These are phyloP conservation scores for Choanephora cucurbitarum DNA, from an alignment of 371 early-diverging fungal genomes.

Conservation along the genomic window DNA sequence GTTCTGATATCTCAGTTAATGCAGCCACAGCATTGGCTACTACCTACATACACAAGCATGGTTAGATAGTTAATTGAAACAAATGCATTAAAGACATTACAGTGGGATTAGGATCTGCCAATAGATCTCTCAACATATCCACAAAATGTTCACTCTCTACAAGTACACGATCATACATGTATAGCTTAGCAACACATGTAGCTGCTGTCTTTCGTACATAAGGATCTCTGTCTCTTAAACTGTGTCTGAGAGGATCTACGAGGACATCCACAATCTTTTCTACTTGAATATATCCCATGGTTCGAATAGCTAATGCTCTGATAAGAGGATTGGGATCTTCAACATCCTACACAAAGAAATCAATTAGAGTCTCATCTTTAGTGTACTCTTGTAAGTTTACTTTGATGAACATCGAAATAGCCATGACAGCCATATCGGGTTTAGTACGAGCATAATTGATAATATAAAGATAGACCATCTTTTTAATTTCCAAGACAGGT, in stretches of 20 bases:
- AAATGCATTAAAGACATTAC: no score
- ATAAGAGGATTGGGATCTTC: slow-evolving; percentile 90
- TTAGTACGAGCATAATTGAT: slow-evolving; percentile 86
- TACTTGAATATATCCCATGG: slow-evolving; percentile 93
- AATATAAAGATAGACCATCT: slow-evolving; percentile 91
- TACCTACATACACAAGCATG: no score
- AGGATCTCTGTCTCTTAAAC: slow-evolving; percentile 75
- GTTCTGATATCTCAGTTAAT: slow-evolving; percentile 86
- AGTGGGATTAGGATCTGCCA: slow-evolving; percentile 94
- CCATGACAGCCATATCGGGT: slow-evolving; percentile 88
- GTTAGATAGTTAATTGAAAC: no score
- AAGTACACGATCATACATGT: slow-evolving; percentile 64
- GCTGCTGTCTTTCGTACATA: slow-evolving; percentile 96
- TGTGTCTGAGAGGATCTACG: slow-evolving; percentile 80
- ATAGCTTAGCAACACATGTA: slow-evolving; percentile 87
- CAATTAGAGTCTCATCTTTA: neutral
- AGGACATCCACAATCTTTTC: slow-evolving; percentile 85
- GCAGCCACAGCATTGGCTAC: slow-evolving; percentile 93
- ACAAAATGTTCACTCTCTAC: slow-evolving; percentile 83
- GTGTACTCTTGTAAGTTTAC: slow-evolving; percentile 25
- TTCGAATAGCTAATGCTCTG: slow-evolving; percentile 89
- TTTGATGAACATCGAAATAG: slow-evolving; percentile 73
- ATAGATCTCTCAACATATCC: slow-evolving; percentile 78
- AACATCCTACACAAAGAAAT: slow-evolving; percentile 67
- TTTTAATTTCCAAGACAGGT: slow-evolving; percentile 69